Evolutionary conservation across 352 stramenopile genomes (phyloP).

Genomic region (Globisporangium barbulae): DNA sequence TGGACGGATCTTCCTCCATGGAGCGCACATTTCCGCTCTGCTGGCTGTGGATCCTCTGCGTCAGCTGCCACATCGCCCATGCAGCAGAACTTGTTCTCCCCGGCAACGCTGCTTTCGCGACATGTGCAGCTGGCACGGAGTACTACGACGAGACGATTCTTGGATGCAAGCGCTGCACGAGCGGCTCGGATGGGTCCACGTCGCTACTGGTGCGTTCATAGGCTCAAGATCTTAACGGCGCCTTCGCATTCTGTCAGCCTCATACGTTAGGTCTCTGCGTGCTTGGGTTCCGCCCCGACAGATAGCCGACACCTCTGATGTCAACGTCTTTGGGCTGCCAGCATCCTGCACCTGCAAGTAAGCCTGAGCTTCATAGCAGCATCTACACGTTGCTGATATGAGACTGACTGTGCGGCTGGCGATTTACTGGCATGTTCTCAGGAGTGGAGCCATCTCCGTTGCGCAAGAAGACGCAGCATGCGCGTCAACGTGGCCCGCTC

Average conservation of each 20-base stretch:
- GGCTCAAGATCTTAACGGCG: not conserved
- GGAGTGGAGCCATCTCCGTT: conserved; percentile 22
- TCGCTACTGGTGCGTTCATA: conserved; percentile 11
- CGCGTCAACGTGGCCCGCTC: conserved; percentile 57
- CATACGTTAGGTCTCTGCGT: not conserved
- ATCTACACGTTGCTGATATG: not conserved
- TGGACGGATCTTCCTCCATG: not conserved
- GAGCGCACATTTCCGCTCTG: not conserved
- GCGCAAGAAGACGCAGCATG: conserved; percentile 33
- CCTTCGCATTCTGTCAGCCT: not conserved
- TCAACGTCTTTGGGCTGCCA: conserved; percentile 23
- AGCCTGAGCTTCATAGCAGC: not conserved
- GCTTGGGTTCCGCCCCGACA: conserved; percentile 10
- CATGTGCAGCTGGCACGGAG: conserved; percentile 34
- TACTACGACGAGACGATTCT: conserved; percentile 62
- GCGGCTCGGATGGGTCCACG: conserved; percentile 28
- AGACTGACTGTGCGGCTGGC: not conserved
- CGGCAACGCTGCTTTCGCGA: not conserved
- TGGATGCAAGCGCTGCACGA: conserved; percentile 46
- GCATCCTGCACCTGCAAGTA: conserved; percentile 46
- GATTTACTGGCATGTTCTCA: not conserved
- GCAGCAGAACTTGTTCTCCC: conserved; percentile 5
- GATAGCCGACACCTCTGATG: conserved; percentile 27
- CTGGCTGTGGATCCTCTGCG: not conserved
- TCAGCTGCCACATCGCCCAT: not conserved